Evolutionary conservation across 768 basidiomycete species (phyloP), one percentile per base, ranked within the genome.

Genomic region (Xanthoconium stramineum): DNA sequence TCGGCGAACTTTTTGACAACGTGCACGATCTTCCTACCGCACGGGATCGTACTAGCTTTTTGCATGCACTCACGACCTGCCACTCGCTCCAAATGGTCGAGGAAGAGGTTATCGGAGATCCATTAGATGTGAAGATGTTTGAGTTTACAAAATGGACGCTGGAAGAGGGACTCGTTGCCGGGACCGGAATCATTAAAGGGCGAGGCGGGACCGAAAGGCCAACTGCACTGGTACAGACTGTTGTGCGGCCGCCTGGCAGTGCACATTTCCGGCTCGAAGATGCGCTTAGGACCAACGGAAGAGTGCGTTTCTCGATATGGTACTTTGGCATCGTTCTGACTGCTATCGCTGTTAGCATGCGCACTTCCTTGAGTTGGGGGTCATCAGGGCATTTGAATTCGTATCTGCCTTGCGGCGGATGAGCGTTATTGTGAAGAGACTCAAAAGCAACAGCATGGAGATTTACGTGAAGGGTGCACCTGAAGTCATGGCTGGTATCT

Each of bases 391-490:
- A 5, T 99, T 96, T 65, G 97, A 99, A 66, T 99, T 99, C 67
- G 91, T 96, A 3, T 97, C 96, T 9, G 79, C 89, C 5, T 78
- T 98, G 20, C 83, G 97, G 29, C 78, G 97, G 50, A 99, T 99
- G 96, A 97, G 95, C 60, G 97, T 99, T 29, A 84, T 99, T 50
- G 96, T 98, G 64, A 99, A 98, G 71, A 81, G 93, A 50, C 80
- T 99, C 51, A 97, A 89, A 71, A 95, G 95, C 61, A 83, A 74
- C 51, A 93, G 90, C 69, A 98, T 99, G 94, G 97, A 99, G 69
- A 80, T 98, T 12, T 98, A 98, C 68, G 94, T 95, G 64, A 99
- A 99, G 69, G 97, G 97, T n/a, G 97, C 97, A 2, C 97, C 97
- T 0, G 97, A 99, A 72, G 93, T 98, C 53, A 98, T 99, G 95